Evolutionary conservation across 2,329 filamentous ascomycete species (phyloP), one percentile per base, ranked within the genome.

Genomic region (Magnaporthiopsis rhizophila): DNA sequence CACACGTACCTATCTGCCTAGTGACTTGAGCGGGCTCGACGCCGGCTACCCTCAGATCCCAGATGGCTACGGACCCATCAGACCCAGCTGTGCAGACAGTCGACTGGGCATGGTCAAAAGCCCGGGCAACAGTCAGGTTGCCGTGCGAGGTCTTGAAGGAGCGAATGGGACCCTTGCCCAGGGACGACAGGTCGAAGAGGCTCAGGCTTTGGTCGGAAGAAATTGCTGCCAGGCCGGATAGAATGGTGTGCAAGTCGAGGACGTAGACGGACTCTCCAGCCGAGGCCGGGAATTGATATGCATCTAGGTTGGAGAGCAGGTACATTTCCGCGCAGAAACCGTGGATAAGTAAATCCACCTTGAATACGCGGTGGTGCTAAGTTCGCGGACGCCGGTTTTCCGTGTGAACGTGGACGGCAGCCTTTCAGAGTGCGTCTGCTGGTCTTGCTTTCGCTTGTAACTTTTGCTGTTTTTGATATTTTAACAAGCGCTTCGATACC

Each of bases 171-270:
- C 83, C 80, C 3, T 78, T 72, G 64, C 79, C 79, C 30, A 92
- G 77, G 30, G 79, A 81, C 1, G 77, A 68, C 0, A 87, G 83
- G 72, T 90, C 82, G 68, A 92, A 83, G 24, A 91, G 75, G 34
- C 85, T 83, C 26, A 93, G 78, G n/a, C 80, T 82, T 74, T 91
- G 86, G 75, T 92, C 88, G 0, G 89, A 91, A 3, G 87, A 84
- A 65, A 89, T 89, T 21, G 85, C 81, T 1, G 84, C 86, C 57
- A 90, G 79, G 6, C 81, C 79, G 1, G 76, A 72, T 0, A 77
- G 69, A 4, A 83, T 76, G n/a, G 82, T 79, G 32, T 82, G 76
- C 63, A 89, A 77, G 65, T 85, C 81, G 62, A 86, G 81, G 45
- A 88, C 81, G 72, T 88, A 89, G 62, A 81, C 77, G 59, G 69